These are phyloP conservation scores for Didymella glomerata DNA, from an alignment of 2,329 filamentous ascomycete species.

Conservation along the genomic window DNA sequence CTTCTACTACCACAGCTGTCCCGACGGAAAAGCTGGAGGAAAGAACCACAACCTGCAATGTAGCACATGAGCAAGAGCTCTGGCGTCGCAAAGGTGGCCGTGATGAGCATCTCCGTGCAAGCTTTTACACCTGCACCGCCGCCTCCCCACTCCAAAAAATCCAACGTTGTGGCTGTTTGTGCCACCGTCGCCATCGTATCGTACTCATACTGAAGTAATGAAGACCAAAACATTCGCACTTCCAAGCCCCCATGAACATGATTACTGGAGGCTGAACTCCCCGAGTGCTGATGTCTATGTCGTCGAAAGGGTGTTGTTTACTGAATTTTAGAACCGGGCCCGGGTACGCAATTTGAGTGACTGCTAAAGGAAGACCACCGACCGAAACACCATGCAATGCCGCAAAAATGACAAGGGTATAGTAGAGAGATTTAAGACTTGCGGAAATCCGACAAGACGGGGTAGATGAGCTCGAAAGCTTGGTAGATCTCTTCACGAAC, in stretches of 20 bases:
- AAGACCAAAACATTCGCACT: slow-evolving; percentile 33
- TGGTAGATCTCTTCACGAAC: slow-evolving; percentile 89
- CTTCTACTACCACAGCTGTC: slow-evolving; percentile 42
- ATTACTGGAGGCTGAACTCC: slow-evolving; percentile 43
- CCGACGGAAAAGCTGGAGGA: slow-evolving; percentile 26
- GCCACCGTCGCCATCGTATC: slow-evolving; percentile 35
- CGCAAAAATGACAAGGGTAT: slow-evolving; percentile 44
- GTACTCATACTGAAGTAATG: slow-evolving; percentile 33
- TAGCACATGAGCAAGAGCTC: slow-evolving; percentile 37
- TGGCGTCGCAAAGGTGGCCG: slow-evolving; percentile 44
- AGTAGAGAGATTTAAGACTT: slow-evolving; percentile 60
- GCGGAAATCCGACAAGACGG: slow-evolving; percentile 63
- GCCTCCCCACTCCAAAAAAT: slow-evolving; percentile 30
- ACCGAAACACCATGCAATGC: slow-evolving; percentile 53
- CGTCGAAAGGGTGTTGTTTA: slow-evolving; percentile 39
- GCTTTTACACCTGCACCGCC: slow-evolving; percentile 40
- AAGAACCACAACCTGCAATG: slow-evolving; percentile 34
- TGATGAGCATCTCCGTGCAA: slow-evolving; percentile 39
- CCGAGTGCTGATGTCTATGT: slow-evolving; percentile 45
- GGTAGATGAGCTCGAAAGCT: slow-evolving; percentile 51
- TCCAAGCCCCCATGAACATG: slow-evolving; percentile 33
- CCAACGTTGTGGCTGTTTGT: slow-evolving; percentile 31
- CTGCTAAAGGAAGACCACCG: slow-evolving; percentile 32
- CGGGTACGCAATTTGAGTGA: slow-evolving; percentile 24
- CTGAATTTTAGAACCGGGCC: slow-evolving; percentile 40